phyloP scores from a whole-genome alignment of 2,329 filamentous ascomycete species.

The Paecilomyces formosus region DNA sequence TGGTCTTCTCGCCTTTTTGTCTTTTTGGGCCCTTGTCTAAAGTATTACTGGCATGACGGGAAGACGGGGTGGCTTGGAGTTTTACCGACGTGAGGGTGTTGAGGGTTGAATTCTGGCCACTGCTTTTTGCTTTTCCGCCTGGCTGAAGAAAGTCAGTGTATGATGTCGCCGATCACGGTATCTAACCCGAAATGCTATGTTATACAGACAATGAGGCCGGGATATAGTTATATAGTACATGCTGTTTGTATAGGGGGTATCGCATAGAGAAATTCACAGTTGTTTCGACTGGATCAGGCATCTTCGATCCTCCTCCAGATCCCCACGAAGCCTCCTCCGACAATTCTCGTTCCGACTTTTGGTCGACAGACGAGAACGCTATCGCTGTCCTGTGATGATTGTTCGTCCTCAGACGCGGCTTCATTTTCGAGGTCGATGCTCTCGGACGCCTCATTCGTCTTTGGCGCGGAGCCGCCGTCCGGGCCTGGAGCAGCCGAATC shows the following conservation, averaged over 20 bases:
- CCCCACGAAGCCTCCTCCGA: constrained; percentile 46
- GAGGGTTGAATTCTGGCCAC: too few relatives aligned
- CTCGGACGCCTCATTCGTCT: constrained; percentile 7
- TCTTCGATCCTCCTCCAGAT: constrained; percentile 40
- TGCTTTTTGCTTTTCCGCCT: background rate
- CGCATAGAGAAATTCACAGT: background rate
- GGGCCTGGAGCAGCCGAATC: constrained; percentile 9
- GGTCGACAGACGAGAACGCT: constrained; percentile 46
- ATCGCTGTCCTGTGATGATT: constrained; percentile 8
- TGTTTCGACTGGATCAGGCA: constrained; percentile 1
- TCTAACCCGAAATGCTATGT: background rate
- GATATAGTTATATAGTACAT: constrained; percentile 1
- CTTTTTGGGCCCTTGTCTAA: background rate
- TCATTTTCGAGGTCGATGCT: constrained; percentile 3
- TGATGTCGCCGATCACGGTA: background rate
- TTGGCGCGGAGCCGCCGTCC: constrained; percentile 6
- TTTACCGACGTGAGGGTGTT: too few relatives aligned
- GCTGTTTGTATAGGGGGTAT: constrained; percentile 1
- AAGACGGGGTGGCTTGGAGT: background rate
- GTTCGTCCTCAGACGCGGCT: constrained; percentile 5
- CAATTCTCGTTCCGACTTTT: constrained; percentile 40
- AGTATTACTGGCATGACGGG: background rate
- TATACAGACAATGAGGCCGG: background rate
- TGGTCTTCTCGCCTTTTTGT: background rate
- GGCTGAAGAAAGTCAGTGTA: background rate